Percentiles rank a stretch among this genome's conserved stretches.
Evolutionary conservation across 176 grass and related monocot species (phyloP).

Genomic region (Carex parvula): DNA sequence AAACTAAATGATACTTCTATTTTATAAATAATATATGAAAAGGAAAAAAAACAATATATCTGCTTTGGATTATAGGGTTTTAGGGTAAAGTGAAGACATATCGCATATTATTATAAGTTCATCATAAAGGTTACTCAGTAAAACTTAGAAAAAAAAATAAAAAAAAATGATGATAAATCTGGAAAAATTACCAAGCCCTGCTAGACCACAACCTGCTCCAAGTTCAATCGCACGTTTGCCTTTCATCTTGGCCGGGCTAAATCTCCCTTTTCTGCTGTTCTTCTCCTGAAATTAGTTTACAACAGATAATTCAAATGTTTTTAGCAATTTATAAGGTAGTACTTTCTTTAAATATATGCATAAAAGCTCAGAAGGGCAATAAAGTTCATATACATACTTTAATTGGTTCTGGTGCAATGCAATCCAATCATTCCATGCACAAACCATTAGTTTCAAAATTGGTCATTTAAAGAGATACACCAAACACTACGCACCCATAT

Average conservation of each 20-base stretch:
- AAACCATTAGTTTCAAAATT: neutral
- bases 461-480: neutral
- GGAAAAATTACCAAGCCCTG: slow-evolving; percentile 62
- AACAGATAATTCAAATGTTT: neutral
- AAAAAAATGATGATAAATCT: neutral
- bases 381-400: neutral
- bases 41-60: neutral
- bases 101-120: too few species aligned
- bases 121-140: neutral
- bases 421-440: neutral
- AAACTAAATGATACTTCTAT: neutral
- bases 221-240: slow-evolving; percentile 82
- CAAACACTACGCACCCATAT: neutral
- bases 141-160: neutral
- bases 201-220: slow-evolving; percentile 91
- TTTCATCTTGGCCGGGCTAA: slow-evolving; percentile 78
- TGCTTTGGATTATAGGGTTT: neutral
- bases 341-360: neutral
- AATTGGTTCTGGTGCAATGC: neutral
- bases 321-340: neutral
- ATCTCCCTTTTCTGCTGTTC: slow-evolving; percentile 87
- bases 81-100: neutral
- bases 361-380: neutral
- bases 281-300: slow-evolving; percentile 53
- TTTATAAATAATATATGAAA: too few species aligned